Percentiles rank a stretch among this genome's conserved stretches.
Evolutionary conservation across 208 protist genomes (phyloP).

Genomic region (Leishmania amazonensis): DNA sequence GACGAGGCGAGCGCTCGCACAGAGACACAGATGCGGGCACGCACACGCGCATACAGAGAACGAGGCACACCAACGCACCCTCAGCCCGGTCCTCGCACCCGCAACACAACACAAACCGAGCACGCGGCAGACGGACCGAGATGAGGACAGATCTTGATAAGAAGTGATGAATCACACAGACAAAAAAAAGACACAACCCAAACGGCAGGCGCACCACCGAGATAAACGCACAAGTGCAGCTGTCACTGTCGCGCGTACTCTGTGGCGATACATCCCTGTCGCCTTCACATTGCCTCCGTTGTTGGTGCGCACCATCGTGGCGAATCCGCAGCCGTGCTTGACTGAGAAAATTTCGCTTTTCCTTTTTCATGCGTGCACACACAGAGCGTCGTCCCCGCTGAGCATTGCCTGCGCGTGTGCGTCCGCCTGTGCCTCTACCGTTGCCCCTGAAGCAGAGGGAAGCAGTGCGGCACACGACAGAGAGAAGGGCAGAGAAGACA

Average conservation of each 20-base stretch:
- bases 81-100: neutral
- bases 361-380: neutral
- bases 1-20: neutral
- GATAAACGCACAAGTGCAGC: neutral
- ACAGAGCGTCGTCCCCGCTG: neutral
- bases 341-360: neutral
- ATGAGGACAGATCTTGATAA: neutral
- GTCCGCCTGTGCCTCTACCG: neutral
- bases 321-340: neutral
- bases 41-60: neutral
- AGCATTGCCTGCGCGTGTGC: neutral
- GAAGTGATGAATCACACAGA: neutral
- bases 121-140: neutral
- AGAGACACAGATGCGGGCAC: neutral
- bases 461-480: neutral
- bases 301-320: neutral
- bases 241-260: neutral
- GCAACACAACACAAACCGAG: neutral
- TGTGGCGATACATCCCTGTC: neutral
- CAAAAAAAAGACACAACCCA: neutral
- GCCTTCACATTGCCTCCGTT: neutral
- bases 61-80: neutral
- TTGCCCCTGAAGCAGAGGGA: neutral
- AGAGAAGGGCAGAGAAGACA: neutral
- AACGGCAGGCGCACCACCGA: neutral